phyloP scores from a whole-genome alignment of 495 filamentous ascomycete species.

The Annulohypoxylon stygium region DNA sequence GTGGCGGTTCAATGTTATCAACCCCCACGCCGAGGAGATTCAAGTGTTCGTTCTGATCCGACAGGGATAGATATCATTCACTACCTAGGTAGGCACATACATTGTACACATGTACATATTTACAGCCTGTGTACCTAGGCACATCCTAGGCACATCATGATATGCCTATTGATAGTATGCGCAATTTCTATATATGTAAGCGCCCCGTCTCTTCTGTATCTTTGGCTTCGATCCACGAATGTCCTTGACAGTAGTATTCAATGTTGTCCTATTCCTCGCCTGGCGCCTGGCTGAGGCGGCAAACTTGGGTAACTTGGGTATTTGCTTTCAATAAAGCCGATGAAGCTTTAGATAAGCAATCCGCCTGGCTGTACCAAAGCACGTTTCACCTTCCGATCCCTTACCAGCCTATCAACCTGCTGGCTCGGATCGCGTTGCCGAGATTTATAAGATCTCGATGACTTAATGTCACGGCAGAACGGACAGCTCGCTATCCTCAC shows the following conservation, averaged over 20 bases:
- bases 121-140: not conserved
- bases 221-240: no score
- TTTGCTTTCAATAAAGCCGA: no score
- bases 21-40: not conserved
- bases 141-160: no score
- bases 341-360: no score
- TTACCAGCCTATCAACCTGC: constrained; percentile 5
- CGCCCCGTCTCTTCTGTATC: not conserved
- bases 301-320: not conserved
- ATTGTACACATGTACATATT: not conserved
- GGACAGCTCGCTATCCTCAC: not conserved
- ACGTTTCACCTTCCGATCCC: constrained; percentile 10
- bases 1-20: constrained; percentile 7
- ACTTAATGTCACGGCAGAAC: constrained; percentile 1
- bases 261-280: constrained; percentile 23
- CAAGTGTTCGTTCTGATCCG: not conserved
- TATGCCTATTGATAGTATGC: no score
- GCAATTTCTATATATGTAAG: not conserved
- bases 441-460: constrained; percentile 17
- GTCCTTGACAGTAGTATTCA: no score
- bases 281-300: constrained; percentile 19
- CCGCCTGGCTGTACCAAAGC: not conserved
- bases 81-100: not conserved
- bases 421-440: constrained; percentile 27
- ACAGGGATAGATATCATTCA: no score